Conservation (phyloP, 257 asterid genomes). For the Mentha longifolia region DNA sequence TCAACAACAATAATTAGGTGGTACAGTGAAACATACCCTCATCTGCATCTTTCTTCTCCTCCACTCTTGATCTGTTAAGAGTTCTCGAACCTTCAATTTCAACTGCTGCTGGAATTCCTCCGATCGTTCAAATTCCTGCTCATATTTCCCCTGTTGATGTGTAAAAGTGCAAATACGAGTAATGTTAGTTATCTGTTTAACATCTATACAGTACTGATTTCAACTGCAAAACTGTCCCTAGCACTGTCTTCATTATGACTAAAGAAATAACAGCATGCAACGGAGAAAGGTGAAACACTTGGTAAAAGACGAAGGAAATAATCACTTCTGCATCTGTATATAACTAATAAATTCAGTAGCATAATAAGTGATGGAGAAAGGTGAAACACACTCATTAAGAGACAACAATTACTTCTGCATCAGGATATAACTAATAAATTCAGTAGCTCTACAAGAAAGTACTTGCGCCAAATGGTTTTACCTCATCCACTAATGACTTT, state of each 20-base stretch:
- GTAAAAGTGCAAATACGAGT: constrained; percentile 16
- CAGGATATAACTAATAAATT: constrained; percentile 9
- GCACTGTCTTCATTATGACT: constrained; percentile 3
- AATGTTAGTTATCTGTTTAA: constrained; percentile 21
- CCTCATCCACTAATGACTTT: constrained; percentile 90
- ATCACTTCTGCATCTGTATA: constrained; percentile 2
- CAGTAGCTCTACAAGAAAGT: constrained; percentile 20
- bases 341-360: constrained; percentile 15
- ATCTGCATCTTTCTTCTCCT: constrained; percentile 98
- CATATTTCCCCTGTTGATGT: constrained; percentile 78
- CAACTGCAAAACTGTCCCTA: background rate
- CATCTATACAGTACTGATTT: constrained; percentile 4
- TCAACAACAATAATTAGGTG: constrained; percentile 1
- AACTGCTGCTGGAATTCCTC: constrained; percentile 86
- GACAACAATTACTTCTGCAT: constrained; percentile 14
- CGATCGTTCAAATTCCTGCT: constrained; percentile 84
- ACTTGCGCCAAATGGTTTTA: constrained; percentile 32
- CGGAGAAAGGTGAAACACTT: background rate
- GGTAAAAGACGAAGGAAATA: constrained; percentile 8
- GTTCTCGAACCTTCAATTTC: constrained; percentile 91
- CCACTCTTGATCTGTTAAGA: constrained; percentile 98
- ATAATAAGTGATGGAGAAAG: constrained; percentile 1
- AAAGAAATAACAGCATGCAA: constrained; percentile 16
- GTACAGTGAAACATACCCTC: constrained; percentile 66
- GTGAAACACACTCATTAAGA: background rate